phyloP scores from a whole-genome alignment of 2,329 filamentous ascomycete genomes.

The Amylocarpus encephaloides region DNA sequence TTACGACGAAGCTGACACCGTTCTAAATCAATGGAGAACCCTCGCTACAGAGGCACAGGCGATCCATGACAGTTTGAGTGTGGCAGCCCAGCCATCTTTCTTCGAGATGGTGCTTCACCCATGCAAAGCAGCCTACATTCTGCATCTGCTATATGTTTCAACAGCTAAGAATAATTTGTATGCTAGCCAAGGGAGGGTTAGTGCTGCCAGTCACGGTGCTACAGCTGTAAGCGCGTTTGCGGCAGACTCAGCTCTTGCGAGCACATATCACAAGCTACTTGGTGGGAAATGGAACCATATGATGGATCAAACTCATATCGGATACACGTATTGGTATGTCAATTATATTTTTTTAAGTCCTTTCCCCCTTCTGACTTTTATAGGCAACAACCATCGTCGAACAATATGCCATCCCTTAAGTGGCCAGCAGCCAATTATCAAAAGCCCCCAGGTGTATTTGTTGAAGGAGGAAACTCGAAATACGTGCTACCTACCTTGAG shows the following conservation, averaged over 20 bases:
- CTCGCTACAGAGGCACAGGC: constrained; percentile 10
- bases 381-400: constrained; percentile 14
- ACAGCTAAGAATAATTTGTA: constrained; percentile 15
- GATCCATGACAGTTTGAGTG: constrained; percentile 10
- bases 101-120: constrained; percentile 18
- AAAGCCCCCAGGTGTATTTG: constrained; percentile 8
- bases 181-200: constrained; percentile 10
- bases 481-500: constrained; percentile 8
- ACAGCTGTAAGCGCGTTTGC: constrained; percentile 8
- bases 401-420: constrained; percentile 10
- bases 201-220: constrained; percentile 5
- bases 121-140: constrained; percentile 10
- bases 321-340: constrained; percentile 12
- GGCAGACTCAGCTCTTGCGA: constrained; percentile 10
- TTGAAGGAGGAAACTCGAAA: constrained; percentile 13
- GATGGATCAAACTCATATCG: constrained; percentile 17
- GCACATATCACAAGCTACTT: constrained; percentile 12
- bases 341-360: not conserved
- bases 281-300: constrained; percentile 20
- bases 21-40: constrained; percentile 8
- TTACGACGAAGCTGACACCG: constrained; percentile 13
- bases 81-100: constrained; percentile 11
- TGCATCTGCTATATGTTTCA: constrained; percentile 9
- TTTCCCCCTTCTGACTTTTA: not conserved
- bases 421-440: constrained; percentile 3